Base-by-base conservation (phyloP, 2,329 filamentous ascomycete species). In the Fusarium nanum region DNA sequence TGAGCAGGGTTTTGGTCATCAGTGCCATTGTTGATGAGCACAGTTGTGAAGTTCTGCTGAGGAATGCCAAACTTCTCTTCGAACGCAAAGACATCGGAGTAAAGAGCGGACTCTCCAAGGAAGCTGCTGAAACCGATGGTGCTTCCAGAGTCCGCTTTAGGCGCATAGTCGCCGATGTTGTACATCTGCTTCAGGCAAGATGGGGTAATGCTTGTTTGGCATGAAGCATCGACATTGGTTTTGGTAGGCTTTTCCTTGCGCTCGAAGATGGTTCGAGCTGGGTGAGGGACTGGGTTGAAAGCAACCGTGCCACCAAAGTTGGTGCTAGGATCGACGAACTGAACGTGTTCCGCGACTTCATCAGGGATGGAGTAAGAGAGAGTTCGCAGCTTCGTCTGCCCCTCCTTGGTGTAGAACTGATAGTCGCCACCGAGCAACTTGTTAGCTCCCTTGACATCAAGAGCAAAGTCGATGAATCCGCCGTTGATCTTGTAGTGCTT, bases 161-260 rank as follows among this genome's bases (percentile, higher is more conserved):
- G 60, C 1, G 54, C 56, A n/a, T 69, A 69, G 37, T 69, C 64
- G 1, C 58, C 60, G 3, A 69, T 47, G 27, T 68, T 69, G 55
- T 69, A 69, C 55, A 69, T 44, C n/a, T 69, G 66, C 55, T 69
- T 69, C 18, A 69, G 28, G 11, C 66, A 69, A 12, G 65, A 60
- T 0, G 66, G 66, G 1, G 65, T 69, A 1, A 69, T 69, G 55
- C 66, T 69, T 22, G 60, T 69, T 11, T 69, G 66, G 47, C 65
- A 69, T 7, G 65, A 69, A 18, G 64, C 64, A 23, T 69, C 66
- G 7, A 69, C 46, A 0, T 65, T 53, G 46, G 64, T 68, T 65
- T 65, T 69, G 14, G 50, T 53, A 14, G 64, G 40, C 10, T 50
- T 25, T 0, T 40, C 14, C 48, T 61, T 60, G 49, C 59, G 53